Percentiles rank a stretch among this genome's conserved stretches.
Evolutionary conservation across 371 early-diverging fungal species (phyloP).

Genomic region (Mucor racemosus): DNA sequence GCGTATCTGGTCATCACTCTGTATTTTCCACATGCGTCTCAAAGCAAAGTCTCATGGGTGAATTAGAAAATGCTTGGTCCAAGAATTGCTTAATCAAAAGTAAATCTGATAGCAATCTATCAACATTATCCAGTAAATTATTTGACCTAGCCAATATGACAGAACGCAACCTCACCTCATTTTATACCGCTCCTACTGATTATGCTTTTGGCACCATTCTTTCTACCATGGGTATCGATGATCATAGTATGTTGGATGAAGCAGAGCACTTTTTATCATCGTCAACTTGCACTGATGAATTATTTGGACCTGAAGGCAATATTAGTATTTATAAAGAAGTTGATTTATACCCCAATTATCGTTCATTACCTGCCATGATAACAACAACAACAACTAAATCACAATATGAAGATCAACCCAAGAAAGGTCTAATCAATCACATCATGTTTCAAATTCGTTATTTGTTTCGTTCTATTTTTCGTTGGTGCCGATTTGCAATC

Average conservation of each 20-base stretch:
- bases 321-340: conserved; percentile 16
- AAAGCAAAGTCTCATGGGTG: conserved; percentile 24
- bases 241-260: conserved; percentile 28
- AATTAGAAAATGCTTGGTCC: conserved; percentile 28
- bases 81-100: conserved; percentile 2
- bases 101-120: conserved; percentile 3
- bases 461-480: conserved; percentile 47
- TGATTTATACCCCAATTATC: conserved; percentile 28
- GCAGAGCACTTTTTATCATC: conserved; percentile 22
- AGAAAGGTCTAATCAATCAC: conserved; percentile 21
- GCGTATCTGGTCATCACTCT: conserved; percentile 8
- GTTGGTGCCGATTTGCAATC: conserved; percentile 62
- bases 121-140: conserved; percentile 11
- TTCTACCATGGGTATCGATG: conserved; percentile 28
- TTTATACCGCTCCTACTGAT: conserved; percentile 39
- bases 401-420: neutral
- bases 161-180: conserved; percentile 37
- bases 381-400: neutral
- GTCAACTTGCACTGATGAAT: conserved; percentile 2
- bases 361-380: neutral
- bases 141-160: conserved; percentile 32
- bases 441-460: conserved; percentile 34
- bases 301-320: conserved; percentile 28
- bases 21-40: neutral
- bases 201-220: conserved; percentile 35